Conservation (phyloP, 108 stramenopile species). For the Discostella pseudostelligera region DNA sequence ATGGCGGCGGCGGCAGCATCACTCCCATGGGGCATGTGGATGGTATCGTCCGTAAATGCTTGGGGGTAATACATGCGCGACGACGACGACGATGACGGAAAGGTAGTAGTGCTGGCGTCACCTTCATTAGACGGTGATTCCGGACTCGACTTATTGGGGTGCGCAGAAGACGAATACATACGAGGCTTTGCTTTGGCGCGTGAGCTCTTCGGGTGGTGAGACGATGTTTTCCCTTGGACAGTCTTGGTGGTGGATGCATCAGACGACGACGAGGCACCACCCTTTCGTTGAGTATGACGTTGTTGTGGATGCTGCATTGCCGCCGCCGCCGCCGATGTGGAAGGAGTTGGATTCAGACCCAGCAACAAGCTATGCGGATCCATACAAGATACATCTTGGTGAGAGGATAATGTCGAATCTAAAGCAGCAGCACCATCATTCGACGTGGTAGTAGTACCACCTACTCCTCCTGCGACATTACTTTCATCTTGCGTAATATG, state of each 20-base stretch:
- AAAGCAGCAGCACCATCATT: neutral
- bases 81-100: too few relatives aligned
- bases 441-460: too few relatives aligned
- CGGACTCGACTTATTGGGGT: too few relatives aligned
- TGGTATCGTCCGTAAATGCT: constrained; percentile 23
- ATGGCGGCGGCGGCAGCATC: constrained; percentile 55
- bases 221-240: neutral
- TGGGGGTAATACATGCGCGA: constrained; percentile 3
- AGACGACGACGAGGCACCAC: too few relatives aligned
- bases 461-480: too few relatives aligned
- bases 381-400: neutral
- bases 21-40: constrained; percentile 59
- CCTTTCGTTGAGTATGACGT: neutral
- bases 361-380: neutral
- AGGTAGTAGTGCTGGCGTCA: too few relatives aligned
- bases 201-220: too few relatives aligned
- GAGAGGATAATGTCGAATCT: neutral
- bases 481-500: constrained; percentile 20
- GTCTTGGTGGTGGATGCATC: too few relatives aligned
- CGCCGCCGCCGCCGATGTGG: too few relatives aligned
- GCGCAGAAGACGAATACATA: too few relatives aligned
- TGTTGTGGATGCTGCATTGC: neutral
- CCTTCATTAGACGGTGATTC: too few relatives aligned
- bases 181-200: too few relatives aligned
- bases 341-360: neutral